Conservation (phyloP, 345 rosid genomes). For the Arabis alpina region DNA sequence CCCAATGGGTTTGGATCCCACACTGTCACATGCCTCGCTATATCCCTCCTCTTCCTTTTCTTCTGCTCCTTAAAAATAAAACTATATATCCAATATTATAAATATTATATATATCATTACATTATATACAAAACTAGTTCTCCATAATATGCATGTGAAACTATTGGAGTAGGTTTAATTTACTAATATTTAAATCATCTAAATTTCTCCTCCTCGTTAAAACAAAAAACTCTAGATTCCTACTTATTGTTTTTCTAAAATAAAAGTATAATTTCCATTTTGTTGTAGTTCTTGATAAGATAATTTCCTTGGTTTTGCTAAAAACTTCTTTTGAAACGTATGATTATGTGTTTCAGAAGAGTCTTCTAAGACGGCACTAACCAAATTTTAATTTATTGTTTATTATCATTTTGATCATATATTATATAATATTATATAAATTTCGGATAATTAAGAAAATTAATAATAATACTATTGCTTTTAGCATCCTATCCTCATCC, state of each 20-base stretch:
- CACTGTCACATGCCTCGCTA: slow-evolving; percentile 51
- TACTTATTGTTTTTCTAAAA: neutral
- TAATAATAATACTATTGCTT: slow-evolving; percentile 28
- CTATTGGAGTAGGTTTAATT: neutral
- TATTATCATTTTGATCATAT: slow-evolving; percentile 20
- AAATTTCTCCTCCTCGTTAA: neutral
- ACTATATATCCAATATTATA: slow-evolving; percentile 5
- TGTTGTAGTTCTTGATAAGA: neutral
- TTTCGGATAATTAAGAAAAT: slow-evolving; percentile 28
- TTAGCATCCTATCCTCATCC: slow-evolving; percentile 29
- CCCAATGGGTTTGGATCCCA: slow-evolving; percentile 64
- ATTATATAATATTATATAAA: neutral
- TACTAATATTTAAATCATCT: slow-evolving; percentile 14
- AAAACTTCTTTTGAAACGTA: slow-evolving; percentile 15
- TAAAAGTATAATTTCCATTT: neutral
- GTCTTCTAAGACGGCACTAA: slow-evolving; percentile 40
- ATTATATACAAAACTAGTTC: neutral
- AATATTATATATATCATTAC: slow-evolving; percentile 13
- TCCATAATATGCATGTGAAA: slow-evolving; percentile 15
- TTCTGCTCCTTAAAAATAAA: slow-evolving; percentile 38
- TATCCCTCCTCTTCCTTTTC: slow-evolving; percentile 25
- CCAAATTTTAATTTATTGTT: slow-evolving; percentile 10
- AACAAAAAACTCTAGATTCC: slow-evolving; percentile 1
- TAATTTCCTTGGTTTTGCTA: slow-evolving; percentile 7
- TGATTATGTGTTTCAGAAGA: slow-evolving; percentile 22